These are phyloP conservation scores for Xylaria hypoxylon DNA, from an alignment of 2,329 filamentous ascomycete species.

Conservation along the genomic window DNA sequence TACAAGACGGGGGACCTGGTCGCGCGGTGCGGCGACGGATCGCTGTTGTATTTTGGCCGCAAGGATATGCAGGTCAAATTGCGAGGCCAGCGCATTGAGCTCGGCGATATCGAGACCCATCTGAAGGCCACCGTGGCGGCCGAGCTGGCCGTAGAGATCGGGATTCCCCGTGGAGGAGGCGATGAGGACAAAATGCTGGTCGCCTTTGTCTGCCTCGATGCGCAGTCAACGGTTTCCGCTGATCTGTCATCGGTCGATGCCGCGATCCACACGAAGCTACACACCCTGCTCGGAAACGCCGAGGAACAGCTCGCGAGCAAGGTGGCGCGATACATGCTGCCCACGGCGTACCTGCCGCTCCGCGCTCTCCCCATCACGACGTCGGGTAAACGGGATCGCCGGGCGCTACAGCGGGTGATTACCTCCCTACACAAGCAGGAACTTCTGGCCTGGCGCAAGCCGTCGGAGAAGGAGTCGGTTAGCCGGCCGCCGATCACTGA, in stretches of 20 bases:
- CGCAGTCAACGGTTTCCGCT: background rate
- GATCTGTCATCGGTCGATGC: constrained; percentile 12
- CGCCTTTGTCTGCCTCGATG: constrained; percentile 25
- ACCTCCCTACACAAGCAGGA: constrained; percentile 13
- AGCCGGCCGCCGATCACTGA: constrained; percentile 10
- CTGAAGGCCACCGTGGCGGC: constrained; percentile 16
- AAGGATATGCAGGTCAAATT: constrained; percentile 29
- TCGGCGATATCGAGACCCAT: constrained; percentile 24
- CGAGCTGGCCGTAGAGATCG: constrained; percentile 22
- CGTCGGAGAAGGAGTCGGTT: background rate
- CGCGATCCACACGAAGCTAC: constrained; percentile 4
- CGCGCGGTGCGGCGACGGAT: constrained; percentile 16
- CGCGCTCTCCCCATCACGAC: constrained; percentile 20
- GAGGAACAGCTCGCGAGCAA: constrained; percentile 20
- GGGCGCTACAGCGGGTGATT: constrained; percentile 14
- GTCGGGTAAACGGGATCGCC: constrained; percentile 27
- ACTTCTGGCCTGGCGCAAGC: constrained; percentile 7
- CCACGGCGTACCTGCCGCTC: constrained; percentile 19
- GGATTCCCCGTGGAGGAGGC: constrained; percentile 17
- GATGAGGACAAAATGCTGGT: constrained; percentile 23
- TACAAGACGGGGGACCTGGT: constrained; percentile 27
- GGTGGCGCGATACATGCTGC: constrained; percentile 25
- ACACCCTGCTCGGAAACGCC: constrained; percentile 7
- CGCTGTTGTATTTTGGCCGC: constrained; percentile 21
- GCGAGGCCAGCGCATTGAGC: constrained; percentile 25